A percentile compares a stretch with the other conserved stretches of the same genome.
phyloP scores from a whole-genome alignment of 805 yeast genomes.

The Candida morakotiae region DNA sequence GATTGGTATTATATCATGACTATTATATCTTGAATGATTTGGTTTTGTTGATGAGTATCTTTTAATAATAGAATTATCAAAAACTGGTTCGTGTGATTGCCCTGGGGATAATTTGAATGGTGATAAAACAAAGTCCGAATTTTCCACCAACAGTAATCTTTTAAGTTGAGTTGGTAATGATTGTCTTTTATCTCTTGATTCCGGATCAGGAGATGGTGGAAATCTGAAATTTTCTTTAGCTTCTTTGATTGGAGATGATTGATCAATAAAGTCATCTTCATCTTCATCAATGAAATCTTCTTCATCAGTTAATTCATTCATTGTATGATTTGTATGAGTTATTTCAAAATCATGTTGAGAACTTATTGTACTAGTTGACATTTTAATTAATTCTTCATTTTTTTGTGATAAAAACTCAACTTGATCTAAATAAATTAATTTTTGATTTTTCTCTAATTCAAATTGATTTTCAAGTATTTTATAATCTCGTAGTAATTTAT shows the following conservation, averaged over 20 bases:
- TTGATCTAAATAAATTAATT: conserved; percentile 50
- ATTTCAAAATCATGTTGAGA: conserved; percentile 8
- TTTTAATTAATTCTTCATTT: conserved; percentile 10
- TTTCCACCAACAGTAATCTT: conserved; percentile 15
- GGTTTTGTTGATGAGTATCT: conserved; percentile 28
- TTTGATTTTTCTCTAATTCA: conserved; percentile 51
- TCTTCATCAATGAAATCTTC: conserved; percentile 12
- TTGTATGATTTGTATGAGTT: conserved; percentile 15
- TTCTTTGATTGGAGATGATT: conserved; percentile 17
- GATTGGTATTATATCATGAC: conserved; percentile 40
- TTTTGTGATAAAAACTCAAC: conserved; percentile 45
- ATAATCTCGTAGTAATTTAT: conserved; percentile 27
- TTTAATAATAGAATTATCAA: conserved; percentile 12
- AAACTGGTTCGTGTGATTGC: conserved; percentile 10
- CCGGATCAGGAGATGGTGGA: conserved; percentile 35
- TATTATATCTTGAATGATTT: conserved; percentile 36
- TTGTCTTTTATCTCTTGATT: conserved; percentile 24
- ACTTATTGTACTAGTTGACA: background rate
- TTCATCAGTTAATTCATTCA: conserved; percentile 18
- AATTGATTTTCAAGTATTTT: conserved; percentile 44
- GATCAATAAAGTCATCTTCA: conserved; percentile 8
- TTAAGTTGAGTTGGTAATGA: conserved; percentile 32
- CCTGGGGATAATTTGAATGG: conserved; percentile 35
- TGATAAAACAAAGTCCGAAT: conserved; percentile 35
- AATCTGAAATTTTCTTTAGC: conserved; percentile 10